Conservation (phyloP, 169 alveolate genomes). For the Plasmodium sp. region DNA sequence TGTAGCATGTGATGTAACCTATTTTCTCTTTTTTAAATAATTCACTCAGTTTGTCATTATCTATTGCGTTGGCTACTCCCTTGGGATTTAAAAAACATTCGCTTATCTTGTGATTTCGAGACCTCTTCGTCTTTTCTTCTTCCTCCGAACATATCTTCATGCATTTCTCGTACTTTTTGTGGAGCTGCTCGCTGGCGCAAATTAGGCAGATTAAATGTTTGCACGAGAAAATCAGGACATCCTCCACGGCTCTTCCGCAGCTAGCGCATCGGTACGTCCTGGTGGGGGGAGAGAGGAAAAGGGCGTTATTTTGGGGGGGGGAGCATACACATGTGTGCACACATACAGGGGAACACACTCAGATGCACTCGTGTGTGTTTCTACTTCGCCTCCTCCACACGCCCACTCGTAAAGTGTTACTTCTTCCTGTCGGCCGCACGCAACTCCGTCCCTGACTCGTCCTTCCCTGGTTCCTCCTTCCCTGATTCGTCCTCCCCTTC, state of each 20-base stretch:
- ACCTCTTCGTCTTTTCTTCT: background rate
- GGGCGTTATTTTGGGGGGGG: background rate
- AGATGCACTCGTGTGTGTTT: background rate
- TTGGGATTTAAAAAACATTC: constrained; percentile 36
- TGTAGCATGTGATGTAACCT: constrained; percentile 38
- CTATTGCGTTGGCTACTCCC: background rate
- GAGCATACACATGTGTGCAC: background rate
- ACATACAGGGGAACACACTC: background rate
- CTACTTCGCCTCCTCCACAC: background rate
- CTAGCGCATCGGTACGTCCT: constrained; percentile 34
- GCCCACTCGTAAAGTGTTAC: constrained; percentile 6
- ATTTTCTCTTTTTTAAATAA: constrained; percentile 39
- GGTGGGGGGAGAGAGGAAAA: background rate
- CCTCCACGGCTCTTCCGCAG: constrained; percentile 54
- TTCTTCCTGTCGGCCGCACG: constrained; percentile 6
- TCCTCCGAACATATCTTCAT: constrained; percentile 6
- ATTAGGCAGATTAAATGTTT: constrained; percentile 58
- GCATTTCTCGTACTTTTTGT: constrained; percentile 27
- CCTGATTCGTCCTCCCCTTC: background rate
- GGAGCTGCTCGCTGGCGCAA: constrained; percentile 43
- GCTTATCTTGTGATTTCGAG: constrained; percentile 17
- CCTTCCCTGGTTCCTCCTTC: background rate
- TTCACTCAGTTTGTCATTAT: constrained; percentile 10
- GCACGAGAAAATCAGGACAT: constrained; percentile 50
- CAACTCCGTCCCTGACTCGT: background rate